Evolutionary conservation across 192 early-diverging fungal genomes (phyloP), one percentile per base, ranked within the genome.

Genomic region (Backusella australiensis): DNA sequence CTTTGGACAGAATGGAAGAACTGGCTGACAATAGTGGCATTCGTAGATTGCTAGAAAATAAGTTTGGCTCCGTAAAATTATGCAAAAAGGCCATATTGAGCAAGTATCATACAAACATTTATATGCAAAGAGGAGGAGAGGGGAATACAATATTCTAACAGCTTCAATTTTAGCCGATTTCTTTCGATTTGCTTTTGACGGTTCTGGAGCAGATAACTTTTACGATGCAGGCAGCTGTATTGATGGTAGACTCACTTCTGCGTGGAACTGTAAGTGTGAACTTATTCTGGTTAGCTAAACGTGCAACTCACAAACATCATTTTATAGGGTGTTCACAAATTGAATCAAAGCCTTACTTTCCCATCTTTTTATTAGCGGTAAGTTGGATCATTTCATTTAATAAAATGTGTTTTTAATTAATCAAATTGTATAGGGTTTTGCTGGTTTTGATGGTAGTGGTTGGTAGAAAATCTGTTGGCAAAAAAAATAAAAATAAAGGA

Each of bases 131-230:
- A 32, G 32, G 15, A 32, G 32, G 32, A 3, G 32, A 32, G 32
- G 72, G 21, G 14, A 19, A 36, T 69, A 21, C 17, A n/a, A 6
- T 14, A 23, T 38, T 42, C 21, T 29, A 68, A 52, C 56, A 71
- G 17, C 69, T 46, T 39, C 34, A 71, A 42, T 32, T 17, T 0
- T 96, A 77, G 89, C 88, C 0, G 97, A 99, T 73, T 99, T 99
- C 80, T 99, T 99, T 91, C 86, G 93, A 29, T 91, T 92, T 73
- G 98, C 93, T 0, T 99, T 99, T 85, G 97, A 99, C 81, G 98
- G 98, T 0, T 96, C 95, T 53, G 98, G 98, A 4, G 95, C 95
- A 0, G 92, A 94, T 80, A 94, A 94, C 81, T 94, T 94, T 77
- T 94, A 91, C 85, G 94, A 96, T 74, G 97, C 96, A 32, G 96